Evolutionary conservation across 345 rosid genomes (phyloP).

Genomic region (Moringa oleifera): DNA sequence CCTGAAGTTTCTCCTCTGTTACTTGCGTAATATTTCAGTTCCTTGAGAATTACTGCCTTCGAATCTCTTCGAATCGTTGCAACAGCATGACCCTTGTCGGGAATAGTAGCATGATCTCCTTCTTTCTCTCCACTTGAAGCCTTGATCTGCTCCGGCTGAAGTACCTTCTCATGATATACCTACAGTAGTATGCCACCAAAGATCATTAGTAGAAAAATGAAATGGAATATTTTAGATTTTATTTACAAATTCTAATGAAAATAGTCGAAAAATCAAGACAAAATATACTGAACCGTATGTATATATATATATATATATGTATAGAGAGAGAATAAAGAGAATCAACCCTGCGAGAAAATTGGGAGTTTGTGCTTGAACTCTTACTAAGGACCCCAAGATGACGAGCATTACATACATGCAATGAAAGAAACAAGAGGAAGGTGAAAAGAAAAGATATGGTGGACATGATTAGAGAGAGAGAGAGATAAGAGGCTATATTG

Average conservation of each 20-base stretch:
- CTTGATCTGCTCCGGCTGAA: background rate
- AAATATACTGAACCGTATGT: no score
- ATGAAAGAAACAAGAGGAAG: conserved; percentile 20
- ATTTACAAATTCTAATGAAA: no score
- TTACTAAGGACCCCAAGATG: conserved; percentile 10
- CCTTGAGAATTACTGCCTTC: background rate
- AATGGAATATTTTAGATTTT: no score
- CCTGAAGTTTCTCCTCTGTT: conserved; percentile 9
- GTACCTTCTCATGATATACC: background rate
- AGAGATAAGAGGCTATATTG: no score
- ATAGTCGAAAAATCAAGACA: no score
- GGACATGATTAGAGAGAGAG: conserved; percentile 16
- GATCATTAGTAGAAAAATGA: no score
- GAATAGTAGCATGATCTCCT: background rate
- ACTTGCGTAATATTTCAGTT: background rate
- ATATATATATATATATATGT: no score
- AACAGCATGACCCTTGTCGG: background rate
- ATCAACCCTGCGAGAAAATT: conserved; percentile 13
- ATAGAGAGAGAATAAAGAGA: background rate
- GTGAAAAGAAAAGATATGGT: conserved; percentile 13
- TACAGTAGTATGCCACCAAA: no score
- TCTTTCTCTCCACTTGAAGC: background rate
- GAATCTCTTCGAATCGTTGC: background rate
- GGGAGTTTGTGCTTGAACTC: background rate
- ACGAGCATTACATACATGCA: conserved; percentile 40